Percentiles rank a stretch among this genome's conserved stretches.
Conservation (phyloP, 176 grass and related monocot species). For the Aegilops speltoides region DNA sequence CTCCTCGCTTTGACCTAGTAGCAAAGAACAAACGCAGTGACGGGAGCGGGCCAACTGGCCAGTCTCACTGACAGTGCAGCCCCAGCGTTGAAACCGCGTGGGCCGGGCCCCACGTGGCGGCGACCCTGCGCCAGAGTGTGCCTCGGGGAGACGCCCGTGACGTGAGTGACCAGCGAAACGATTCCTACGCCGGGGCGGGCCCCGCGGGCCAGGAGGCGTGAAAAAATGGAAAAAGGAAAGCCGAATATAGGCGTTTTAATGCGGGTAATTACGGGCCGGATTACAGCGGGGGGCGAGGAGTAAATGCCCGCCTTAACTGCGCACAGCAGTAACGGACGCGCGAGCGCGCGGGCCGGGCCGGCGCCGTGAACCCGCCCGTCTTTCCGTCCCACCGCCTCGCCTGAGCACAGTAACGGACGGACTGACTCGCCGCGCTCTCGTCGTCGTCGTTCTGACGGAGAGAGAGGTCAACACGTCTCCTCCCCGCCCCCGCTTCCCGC, state of each 20-base stretch:
- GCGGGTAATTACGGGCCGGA: conserved; percentile 40
- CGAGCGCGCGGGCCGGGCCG: neutral
- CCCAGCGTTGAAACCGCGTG: conserved; percentile 14
- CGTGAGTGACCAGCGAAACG: neutral
- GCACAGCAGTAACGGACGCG: conserved; percentile 35
- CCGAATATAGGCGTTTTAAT: conserved; percentile 16
- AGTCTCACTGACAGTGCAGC: neutral
- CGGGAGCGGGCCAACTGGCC: neutral
- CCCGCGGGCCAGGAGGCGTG: neutral
- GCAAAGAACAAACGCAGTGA: neutral
- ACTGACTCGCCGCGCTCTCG: neutral
- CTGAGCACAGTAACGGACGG: neutral
- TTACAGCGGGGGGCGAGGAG: conserved; percentile 7
- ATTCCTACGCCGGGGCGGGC: neutral
- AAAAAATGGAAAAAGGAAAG: neutral
- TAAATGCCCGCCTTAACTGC: conserved; percentile 43
- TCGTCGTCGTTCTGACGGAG: neutral
- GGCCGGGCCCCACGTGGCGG: neutral
- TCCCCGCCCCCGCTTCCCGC: neutral
- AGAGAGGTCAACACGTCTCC: conserved; percentile 4
- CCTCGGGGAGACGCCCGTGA: neutral
- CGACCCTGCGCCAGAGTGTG: neutral
- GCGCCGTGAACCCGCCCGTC: conserved; percentile 1
- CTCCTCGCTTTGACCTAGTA: neutral
- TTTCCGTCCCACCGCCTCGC: neutral